Percentiles rank a stretch among this genome's conserved stretches.
Conservation (phyloP, 768 basidiomycete genomes). For the Tricholoma sp. region DNA sequence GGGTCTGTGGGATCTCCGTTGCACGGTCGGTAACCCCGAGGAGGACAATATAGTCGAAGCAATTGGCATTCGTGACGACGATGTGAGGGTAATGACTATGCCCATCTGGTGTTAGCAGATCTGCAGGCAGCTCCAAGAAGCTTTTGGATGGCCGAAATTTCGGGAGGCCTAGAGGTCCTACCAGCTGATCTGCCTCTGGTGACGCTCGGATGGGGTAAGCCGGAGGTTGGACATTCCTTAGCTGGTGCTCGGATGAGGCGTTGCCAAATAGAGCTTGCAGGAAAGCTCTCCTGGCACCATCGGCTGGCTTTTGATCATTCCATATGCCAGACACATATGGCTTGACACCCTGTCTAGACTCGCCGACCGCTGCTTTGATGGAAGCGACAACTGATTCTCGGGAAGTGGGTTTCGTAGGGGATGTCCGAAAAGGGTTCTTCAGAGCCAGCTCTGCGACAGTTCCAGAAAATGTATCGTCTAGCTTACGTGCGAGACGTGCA, state of each 20-base stretch:
- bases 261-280: conserved; percentile 51
- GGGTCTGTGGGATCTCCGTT: conserved; percentile 56
- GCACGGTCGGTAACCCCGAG: conserved; percentile 46
- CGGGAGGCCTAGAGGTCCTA: conserved; percentile 7
- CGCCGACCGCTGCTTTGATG: conserved; percentile 13
- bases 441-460: conserved; percentile 42
- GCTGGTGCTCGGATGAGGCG: conserved; percentile 18
- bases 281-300: conserved; percentile 49
- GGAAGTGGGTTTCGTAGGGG: conserved; percentile 5
- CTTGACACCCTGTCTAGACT: conserved; percentile 17
- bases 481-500: conserved; percentile 45
- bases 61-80: conserved; percentile 46
- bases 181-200: conserved; percentile 18
- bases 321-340: conserved; percentile 37
- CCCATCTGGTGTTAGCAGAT: conserved; percentile 18
- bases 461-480: conserved; percentile 48
- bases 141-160: conserved; percentile 8
- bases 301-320: conserved; percentile 39
- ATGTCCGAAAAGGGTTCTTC: conserved; percentile 28
- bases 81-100: conserved; percentile 22
- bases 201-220: conserved; percentile 25
- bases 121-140: conserved; percentile 21
- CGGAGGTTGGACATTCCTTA: conserved; percentile 11
- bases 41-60: conserved; percentile 54
- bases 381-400: background rate